Conservation (phyloP, 139 green algal genomes). For the Mesotaenium endlicherianum region DNA sequence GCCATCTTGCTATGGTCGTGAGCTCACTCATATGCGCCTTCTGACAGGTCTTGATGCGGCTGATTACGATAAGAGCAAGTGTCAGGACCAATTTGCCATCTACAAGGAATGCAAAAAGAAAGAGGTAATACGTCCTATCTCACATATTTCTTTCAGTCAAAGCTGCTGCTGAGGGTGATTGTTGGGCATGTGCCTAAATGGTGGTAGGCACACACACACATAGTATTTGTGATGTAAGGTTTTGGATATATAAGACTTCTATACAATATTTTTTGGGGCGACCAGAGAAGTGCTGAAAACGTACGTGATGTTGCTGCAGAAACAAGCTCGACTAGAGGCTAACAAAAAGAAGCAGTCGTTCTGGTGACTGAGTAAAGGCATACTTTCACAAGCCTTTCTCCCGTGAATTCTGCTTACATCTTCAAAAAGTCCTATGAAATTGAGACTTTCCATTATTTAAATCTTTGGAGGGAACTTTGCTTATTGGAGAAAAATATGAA, state of each 20-base stretch:
- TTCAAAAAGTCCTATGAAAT: too few species aligned
- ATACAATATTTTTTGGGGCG: not conserved
- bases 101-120: slow-evolving; percentile 36
- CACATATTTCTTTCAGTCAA: not conserved
- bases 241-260: not conserved
- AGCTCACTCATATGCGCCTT: not conserved
- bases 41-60: slow-evolving; percentile 4
- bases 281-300: not conserved
- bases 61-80: slow-evolving; percentile 30
- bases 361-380: not conserved
- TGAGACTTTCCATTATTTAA: too few species aligned
- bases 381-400: too few species aligned
- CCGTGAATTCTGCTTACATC: too few species aligned
- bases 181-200: not conserved
- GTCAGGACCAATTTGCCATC: slow-evolving; percentile 8
- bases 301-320: not conserved
- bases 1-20: not conserved
- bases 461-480: too few species aligned
- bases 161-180: not conserved
- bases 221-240: not conserved
- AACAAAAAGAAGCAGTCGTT: slow-evolving; percentile 14
- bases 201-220: not conserved
- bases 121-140: not conserved
- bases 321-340: not conserved
- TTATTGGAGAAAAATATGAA: too few species aligned